Conservation (phyloP, 2,329 filamentous ascomycete species). For the Westerdykella sp. region DNA sequence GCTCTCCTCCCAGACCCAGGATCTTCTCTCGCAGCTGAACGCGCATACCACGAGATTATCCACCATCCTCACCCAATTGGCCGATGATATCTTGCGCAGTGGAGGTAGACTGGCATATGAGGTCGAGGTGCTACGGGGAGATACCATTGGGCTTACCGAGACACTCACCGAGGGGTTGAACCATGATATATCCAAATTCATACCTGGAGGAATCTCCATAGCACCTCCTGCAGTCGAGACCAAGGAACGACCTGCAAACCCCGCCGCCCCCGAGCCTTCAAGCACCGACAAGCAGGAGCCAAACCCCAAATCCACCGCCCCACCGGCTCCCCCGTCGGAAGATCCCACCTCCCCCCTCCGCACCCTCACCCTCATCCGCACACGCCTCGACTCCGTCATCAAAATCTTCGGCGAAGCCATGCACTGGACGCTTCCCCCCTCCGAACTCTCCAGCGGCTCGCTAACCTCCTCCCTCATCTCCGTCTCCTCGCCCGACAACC, state of each 20-base stretch:
- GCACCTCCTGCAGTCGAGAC: conserved; percentile 3
- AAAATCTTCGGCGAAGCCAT: conserved; percentile 91
- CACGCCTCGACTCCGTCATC: conserved; percentile 82
- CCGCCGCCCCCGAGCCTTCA: background rate
- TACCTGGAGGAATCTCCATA: conserved; percentile 45
- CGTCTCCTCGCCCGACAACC: conserved; percentile 71
- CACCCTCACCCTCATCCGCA: conserved; percentile 73
- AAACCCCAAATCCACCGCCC: conserved; percentile 12
- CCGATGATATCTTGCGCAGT: conserved; percentile 88
- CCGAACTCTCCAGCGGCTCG: conserved; percentile 57
- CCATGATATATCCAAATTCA: conserved; percentile 66
- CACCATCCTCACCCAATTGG: conserved; percentile 75
- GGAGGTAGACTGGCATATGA: conserved; percentile 87
- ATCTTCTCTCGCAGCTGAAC: conserved; percentile 79
- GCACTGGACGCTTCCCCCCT: conserved; percentile 88
- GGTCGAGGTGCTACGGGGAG: conserved; percentile 86
- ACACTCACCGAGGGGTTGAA: conserved; percentile 66
- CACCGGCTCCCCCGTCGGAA: conserved; percentile 39
- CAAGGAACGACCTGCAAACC: conserved; percentile 1
- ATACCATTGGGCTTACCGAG: conserved; percentile 75
- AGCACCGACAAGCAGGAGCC: background rate
- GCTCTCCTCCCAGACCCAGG: conserved; percentile 73
- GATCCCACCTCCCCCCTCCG: conserved; percentile 69
- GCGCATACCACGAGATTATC: conserved; percentile 81
- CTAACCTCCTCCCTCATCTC: conserved; percentile 81